phyloP scores from a whole-genome alignment of 768 basidiomycete genomes.

The Sarcomyxa edulis region DNA sequence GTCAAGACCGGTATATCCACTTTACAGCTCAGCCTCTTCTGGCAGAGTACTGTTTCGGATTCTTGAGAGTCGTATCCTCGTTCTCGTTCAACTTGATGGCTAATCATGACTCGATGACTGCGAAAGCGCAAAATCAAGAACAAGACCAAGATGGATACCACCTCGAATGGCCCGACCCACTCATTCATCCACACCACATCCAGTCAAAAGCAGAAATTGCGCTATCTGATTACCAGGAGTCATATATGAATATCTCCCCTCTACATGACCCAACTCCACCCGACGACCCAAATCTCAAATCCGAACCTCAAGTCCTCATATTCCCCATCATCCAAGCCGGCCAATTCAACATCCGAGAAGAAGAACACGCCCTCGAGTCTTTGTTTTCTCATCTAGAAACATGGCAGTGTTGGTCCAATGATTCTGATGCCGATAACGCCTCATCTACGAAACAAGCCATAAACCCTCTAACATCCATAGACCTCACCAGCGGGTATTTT shows the following conservation, averaged over 20 bases:
- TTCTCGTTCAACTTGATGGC: constrained; percentile 66
- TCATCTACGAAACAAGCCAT: constrained; percentile 18
- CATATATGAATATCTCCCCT: constrained; percentile 14
- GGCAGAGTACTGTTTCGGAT: constrained; percentile 80
- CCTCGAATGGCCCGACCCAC: constrained; percentile 63
- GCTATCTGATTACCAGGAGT: constrained; percentile 55
- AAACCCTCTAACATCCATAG: constrained; percentile 41
- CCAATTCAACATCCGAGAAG: constrained; percentile 81
- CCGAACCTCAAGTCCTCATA: constrained; percentile 43
- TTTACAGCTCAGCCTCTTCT: constrained; percentile 57
- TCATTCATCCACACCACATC: constrained; percentile 66
- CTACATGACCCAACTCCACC: background rate
- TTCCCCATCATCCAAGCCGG: constrained; percentile 89
- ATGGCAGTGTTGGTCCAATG: background rate
- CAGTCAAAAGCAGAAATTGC: constrained; percentile 53
- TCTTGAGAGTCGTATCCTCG: constrained; percentile 58
- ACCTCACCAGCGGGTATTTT: constrained; percentile 96
- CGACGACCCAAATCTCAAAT: constrained; percentile 5
- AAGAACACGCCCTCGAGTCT: constrained; percentile 56
- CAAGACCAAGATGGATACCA: constrained; percentile 34
- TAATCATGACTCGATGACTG: too few species aligned
- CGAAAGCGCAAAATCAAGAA: background rate
- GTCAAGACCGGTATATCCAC: constrained; percentile 91
- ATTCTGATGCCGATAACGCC: constrained; percentile 6
- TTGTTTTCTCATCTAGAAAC: constrained; percentile 49